Conservation (phyloP, 805 yeast genomes). For the Zygotorulaspora florentina region DNA sequence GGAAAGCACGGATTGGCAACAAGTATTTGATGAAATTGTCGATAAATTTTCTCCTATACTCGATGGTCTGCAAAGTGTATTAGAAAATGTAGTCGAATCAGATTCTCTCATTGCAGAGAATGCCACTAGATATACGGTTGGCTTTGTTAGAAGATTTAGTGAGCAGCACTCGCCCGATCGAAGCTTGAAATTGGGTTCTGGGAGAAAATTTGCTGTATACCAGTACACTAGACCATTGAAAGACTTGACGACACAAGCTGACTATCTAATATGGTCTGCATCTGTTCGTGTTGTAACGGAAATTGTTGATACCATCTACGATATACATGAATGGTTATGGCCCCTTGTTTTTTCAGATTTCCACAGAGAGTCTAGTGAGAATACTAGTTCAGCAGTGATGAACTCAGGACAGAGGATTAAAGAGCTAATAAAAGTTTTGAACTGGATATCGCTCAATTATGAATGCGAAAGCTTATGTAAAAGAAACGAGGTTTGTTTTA, state of each 20-base stretch:
- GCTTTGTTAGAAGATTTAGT: slow-evolving; percentile 45
- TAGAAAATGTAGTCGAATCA: slow-evolving; percentile 18
- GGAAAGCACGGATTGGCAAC: slow-evolving; percentile 52
- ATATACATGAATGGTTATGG: slow-evolving; percentile 31
- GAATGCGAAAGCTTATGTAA: slow-evolving; percentile 42
- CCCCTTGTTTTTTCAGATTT: slow-evolving; percentile 22
- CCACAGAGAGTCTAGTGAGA: slow-evolving; percentile 7
- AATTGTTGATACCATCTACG: slow-evolving; percentile 38
- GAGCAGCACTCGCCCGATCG: slow-evolving; percentile 20
- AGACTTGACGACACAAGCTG: slow-evolving; percentile 38
- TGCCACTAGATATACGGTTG: slow-evolving; percentile 40
- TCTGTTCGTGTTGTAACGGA: slow-evolving; percentile 38
- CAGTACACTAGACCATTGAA: slow-evolving; percentile 47
- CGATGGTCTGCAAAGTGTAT: slow-evolving; percentile 39
- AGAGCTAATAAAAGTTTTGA: slow-evolving; percentile 29
- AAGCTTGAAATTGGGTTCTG: slow-evolving; percentile 20
- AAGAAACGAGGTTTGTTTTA: slow-evolving; percentile 48
- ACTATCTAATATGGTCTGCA: slow-evolving; percentile 48
- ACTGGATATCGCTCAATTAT: slow-evolving; percentile 42
- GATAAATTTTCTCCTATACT: slow-evolving; percentile 52
- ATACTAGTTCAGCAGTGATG: slow-evolving; percentile 19
- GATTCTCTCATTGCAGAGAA: slow-evolving; percentile 28
- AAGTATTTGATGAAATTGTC: slow-evolving; percentile 45
- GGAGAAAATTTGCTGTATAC: slow-evolving; percentile 38
- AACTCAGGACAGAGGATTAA: slow-evolving; percentile 9